Percentiles rank a stretch among this genome's conserved stretches.
Conservation (phyloP, 2,329 filamentous ascomycete species). For the Pseudopithomyces chartarum region DNA sequence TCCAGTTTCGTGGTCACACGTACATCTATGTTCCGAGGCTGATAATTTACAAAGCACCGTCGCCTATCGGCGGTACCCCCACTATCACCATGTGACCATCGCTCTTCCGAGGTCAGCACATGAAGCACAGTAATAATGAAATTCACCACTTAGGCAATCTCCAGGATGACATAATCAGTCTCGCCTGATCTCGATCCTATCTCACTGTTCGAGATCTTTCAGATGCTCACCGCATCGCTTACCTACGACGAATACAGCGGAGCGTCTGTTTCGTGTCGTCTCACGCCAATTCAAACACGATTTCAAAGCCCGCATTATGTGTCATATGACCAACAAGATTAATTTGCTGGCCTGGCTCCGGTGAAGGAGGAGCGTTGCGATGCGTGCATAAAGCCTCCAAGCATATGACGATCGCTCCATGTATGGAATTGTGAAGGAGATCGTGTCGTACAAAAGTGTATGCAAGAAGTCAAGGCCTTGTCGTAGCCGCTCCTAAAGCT, state of each 20-base stretch:
- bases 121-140: not conserved
- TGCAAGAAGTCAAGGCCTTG: not conserved
- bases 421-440: not conserved
- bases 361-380: not conserved
- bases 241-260: not conserved
- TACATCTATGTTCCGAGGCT: not conserved
- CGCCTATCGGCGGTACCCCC: not conserved
- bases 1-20: not conserved
- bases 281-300: slow-evolving; percentile 2
- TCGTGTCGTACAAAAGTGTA: not conserved
- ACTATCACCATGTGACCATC: not conserved
- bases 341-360: too few species aligned
- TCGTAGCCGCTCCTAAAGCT: slow-evolving; percentile 1
- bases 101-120: not conserved
- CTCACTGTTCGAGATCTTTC: not conserved
- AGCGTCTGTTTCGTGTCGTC: slow-evolving; percentile 6
- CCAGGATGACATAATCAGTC: not conserved
- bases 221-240: slow-evolving; percentile 2
- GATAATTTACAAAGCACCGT: not conserved
- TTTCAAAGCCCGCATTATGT: not conserved
- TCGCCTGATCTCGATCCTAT: not conserved
- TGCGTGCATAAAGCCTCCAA: not conserved
- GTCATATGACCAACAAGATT: not conserved
- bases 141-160: not conserved
- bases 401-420: not conserved